Evolutionary conservation across 1,139 yeast species (phyloP), one percentile per base, ranked within the genome.

Genomic region (Debaryomyces coudertii): DNA sequence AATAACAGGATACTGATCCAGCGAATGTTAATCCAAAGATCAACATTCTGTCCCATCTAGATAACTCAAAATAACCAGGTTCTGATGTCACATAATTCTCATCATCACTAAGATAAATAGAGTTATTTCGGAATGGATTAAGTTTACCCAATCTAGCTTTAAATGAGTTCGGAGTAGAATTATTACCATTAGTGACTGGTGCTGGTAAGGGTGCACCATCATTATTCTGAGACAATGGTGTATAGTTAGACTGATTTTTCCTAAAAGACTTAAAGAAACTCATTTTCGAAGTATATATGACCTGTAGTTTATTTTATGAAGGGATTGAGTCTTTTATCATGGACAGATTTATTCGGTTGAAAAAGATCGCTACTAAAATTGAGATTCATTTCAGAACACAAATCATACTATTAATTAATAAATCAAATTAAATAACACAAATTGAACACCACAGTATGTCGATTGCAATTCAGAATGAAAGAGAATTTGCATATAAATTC

Each of bases 41-140:
- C 12, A 82, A 62, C 69, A 81, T 72, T 47, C 86, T 63, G 58
- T 82, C 87, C 80, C 84, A 80, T 45, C 79, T 67, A 2, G 83
- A 77, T 23, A 82, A 66, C 47, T 75, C 79, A 48, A 77, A 69
- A 53, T 67, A 66, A 4, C 79, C 79, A 0, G 79, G 77, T 12
- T 74, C 75, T 1, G 75, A 60, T 1, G 79, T 72, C 30, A 73
- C 79, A 50, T 71, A 71, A 50, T 71, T 70, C 7, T 71, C 76
- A 18, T 74, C 78, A 46, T 74, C 80, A 51, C 66, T 71, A 25
- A 75, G 61, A 54, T 70, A 70, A 1, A 72, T 68, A 9, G 73
- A 68, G 45, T 59, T 60, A 28, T 58, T 60, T 36, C 68, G 53
- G 59, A 75, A 75, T 1, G 80, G 80, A 50, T 75, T 75, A 45